phyloP scores from a whole-genome alignment of 495 filamentous ascomycete species.

The Neurospora discreta region DNA sequence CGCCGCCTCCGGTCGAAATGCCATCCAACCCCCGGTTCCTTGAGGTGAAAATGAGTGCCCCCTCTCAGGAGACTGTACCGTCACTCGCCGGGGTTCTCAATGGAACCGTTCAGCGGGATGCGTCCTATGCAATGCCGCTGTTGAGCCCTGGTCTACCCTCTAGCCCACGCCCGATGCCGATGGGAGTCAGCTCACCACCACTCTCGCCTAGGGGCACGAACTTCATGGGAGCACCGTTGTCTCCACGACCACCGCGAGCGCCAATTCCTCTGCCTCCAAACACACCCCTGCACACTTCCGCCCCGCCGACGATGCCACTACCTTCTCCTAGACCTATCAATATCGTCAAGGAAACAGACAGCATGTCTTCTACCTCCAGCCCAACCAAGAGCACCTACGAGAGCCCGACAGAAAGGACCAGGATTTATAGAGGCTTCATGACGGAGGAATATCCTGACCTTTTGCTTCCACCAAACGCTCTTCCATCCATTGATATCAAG shows the following conservation, averaged over 20 bases:
- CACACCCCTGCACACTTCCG: slow-evolving; percentile 47
- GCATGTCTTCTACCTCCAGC: slow-evolving; percentile 15
- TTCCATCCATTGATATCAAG: slow-evolving; percentile 71
- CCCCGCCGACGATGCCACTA: slow-evolving; percentile 27
- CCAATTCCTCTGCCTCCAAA: slow-evolving; percentile 54
- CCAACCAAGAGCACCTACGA: slow-evolving; percentile 23
- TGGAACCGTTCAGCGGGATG: slow-evolving; percentile 13
- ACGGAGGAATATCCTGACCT: slow-evolving; percentile 77
- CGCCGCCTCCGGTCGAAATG: slow-evolving; percentile 7
- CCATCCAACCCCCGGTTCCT: slow-evolving; percentile 23
- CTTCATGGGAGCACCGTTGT: slow-evolving; percentile 52
- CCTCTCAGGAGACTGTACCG: slow-evolving; percentile 12
- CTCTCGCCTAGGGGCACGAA: slow-evolving; percentile 48
- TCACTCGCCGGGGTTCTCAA: slow-evolving; percentile 43
- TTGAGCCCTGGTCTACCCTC: slow-evolving; percentile 81
- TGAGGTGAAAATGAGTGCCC: slow-evolving; percentile 17
- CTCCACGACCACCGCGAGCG: slow-evolving; percentile 57
- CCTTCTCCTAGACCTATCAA: slow-evolving; percentile 29
- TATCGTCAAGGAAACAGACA: slow-evolving; percentile 24
- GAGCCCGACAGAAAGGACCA: slow-evolving; percentile 23
- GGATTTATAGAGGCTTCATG: slow-evolving; percentile 50
- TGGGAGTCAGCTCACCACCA: slow-evolving; percentile 58
- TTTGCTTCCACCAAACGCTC: slow-evolving; percentile 79
- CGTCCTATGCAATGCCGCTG: slow-evolving; percentile 38
- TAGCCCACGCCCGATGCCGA: slow-evolving; percentile 76